Evolutionary conservation across 192 early-diverging fungal species (phyloP), one percentile per base, ranked within the genome.

Genomic region (Coemansia sp.): DNA sequence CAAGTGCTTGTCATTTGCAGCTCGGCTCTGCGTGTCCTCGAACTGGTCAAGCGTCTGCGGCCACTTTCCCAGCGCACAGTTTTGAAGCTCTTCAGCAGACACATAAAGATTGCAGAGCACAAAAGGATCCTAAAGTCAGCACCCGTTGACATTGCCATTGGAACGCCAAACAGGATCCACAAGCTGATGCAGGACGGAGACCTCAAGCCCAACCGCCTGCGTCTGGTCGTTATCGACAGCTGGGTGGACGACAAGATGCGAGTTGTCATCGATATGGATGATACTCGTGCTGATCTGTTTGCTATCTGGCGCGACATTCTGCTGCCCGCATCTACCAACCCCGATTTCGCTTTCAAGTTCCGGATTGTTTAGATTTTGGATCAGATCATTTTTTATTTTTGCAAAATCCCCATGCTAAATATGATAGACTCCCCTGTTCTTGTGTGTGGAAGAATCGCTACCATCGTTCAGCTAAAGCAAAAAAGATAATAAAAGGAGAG

Each of bases 171-270:
- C 55, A 59, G 79, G 6, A 66, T 82, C 6, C 57, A 64, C 20
- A 69, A 65, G 30, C 61, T 82, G 61, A 31, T 82, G 34, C 44
- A 36, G 11, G 74, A 66, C 9, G 57, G 50, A 10, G 67, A 63
- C 15, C 57, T 82, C 11, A 70, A 69, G 56, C 36, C 75, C 40
- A 71, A 70, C 17, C 69, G 71, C 11, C 38, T 76, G 29, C 33
- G 59, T 14, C 62, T 82, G 45, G 79, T 82, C 10, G 67, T 69
- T 2, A 59, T 82, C 30, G 79, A 82, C 45, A 75, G 79, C 55
- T 76, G 70, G 70, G 68, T 71, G 57, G 79, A 82, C 62, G 55
- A 67, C 17, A 82, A 82, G 61, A 75, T 75, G 73, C 73, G 79
- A 9, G 73, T 82, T 2, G 53, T 75, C 30, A 42, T 82, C 25